Percentiles rank a stretch among this genome's conserved stretches.
These are phyloP conservation scores for Mycogone perniciosa DNA, from an alignment of 2,329 filamentous ascomycete genomes.

Conservation along the genomic window DNA sequence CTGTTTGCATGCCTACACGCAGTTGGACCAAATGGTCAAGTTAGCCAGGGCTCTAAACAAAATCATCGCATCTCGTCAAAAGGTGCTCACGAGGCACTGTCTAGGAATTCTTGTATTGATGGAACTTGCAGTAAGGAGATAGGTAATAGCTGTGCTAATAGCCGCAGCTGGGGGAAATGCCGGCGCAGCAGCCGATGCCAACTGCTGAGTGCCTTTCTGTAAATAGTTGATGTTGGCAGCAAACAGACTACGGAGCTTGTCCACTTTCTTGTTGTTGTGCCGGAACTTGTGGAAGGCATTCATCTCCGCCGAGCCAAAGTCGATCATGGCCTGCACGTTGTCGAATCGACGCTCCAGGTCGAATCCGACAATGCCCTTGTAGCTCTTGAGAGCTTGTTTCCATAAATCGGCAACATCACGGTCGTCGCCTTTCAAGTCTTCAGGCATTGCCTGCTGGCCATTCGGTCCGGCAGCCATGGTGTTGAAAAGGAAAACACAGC, in stretches of 20 bases:
- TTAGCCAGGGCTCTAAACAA: background rate
- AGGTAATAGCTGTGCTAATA: slow-evolving; percentile 29
- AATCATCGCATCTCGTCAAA: no score
- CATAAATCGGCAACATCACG: slow-evolving; percentile 27
- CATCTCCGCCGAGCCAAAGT: slow-evolving; percentile 24
- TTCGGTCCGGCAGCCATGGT: slow-evolving; percentile 1
- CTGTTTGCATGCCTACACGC: slow-evolving; percentile 19
- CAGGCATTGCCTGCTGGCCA: background rate
- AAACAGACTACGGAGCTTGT: slow-evolving; percentile 25
- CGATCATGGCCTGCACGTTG: slow-evolving; percentile 22
- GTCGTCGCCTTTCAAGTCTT: slow-evolving; percentile 20
- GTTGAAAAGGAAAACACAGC: background rate
- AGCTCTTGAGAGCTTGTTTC: slow-evolving; percentile 27
- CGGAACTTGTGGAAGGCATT: slow-evolving; percentile 27
- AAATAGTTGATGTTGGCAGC: slow-evolving; percentile 24
- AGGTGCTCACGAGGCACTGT: background rate
- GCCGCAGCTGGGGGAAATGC: slow-evolving; percentile 28
- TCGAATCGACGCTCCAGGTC: slow-evolving; percentile 25
- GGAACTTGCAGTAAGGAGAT: slow-evolving; percentile 22
- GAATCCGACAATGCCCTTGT: slow-evolving; percentile 28
- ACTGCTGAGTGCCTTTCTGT: slow-evolving; percentile 23
- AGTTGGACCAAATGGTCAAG: background rate
- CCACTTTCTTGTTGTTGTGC: slow-evolving; percentile 28
- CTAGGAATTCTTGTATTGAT: background rate
- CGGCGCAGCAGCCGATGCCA: slow-evolving; percentile 23